Evolutionary conservation across 2,329 filamentous ascomycete genomes (phyloP).

Genomic region (Aspergillus arachidicola): DNA sequence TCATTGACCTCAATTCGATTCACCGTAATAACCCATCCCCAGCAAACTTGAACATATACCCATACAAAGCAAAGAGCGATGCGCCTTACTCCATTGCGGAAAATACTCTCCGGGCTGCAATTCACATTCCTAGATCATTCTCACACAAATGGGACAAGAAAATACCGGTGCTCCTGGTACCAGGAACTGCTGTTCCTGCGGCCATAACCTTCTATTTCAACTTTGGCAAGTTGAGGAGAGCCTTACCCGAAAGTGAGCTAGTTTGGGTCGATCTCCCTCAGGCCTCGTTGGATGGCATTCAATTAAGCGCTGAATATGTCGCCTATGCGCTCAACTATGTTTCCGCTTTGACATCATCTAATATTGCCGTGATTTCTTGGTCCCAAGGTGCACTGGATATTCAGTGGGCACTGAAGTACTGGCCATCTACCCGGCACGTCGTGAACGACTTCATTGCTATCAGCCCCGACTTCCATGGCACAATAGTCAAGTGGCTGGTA

Average conservation of each 20-base stretch:
- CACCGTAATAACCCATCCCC: constrained; percentile 17
- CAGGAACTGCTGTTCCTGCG: constrained; percentile 56
- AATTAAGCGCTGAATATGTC: constrained; percentile 57
- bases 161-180: constrained; percentile 55
- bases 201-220: constrained; percentile 50
- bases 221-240: constrained; percentile 52
- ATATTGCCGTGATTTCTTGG: constrained; percentile 55
- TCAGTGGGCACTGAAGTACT: constrained; percentile 63
- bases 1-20: constrained; percentile 19
- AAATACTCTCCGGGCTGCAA: constrained; percentile 50
- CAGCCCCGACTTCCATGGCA: constrained; percentile 58
- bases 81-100: constrained; percentile 54
- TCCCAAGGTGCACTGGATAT: constrained; percentile 58
- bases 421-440: constrained; percentile 51
- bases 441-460: constrained; percentile 57
- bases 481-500: constrained; percentile 40
- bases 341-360: constrained; percentile 40
- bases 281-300: constrained; percentile 51
- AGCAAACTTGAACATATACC: constrained; percentile 15
- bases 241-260: constrained; percentile 49
- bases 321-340: constrained; percentile 64
- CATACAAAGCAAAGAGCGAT: constrained; percentile 38
- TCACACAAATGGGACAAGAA: constrained; percentile 44
- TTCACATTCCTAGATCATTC: constrained; percentile 56
- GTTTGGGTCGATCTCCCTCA: constrained; percentile 60